phyloP scores from a whole-genome alignment of 768 basidiomycete species.

The Nidularia sp. region DNA sequence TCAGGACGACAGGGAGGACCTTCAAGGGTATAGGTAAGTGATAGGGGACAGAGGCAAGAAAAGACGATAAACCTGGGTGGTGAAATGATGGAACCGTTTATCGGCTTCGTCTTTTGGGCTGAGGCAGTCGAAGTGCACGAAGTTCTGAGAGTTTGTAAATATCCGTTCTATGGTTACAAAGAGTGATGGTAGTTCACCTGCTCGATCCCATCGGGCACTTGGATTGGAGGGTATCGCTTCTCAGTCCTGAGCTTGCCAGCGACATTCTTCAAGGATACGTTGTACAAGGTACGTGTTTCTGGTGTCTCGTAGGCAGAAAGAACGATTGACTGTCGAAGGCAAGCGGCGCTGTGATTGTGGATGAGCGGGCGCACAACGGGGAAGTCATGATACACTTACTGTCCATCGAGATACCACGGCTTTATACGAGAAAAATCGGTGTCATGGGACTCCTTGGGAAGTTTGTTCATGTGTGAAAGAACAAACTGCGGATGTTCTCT shows the following conservation, averaged over 20 bases:
- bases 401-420: slow-evolving; percentile 94
- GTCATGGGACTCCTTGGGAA: slow-evolving; percentile 91
- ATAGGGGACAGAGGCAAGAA: no score
- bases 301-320: slow-evolving; percentile 87
- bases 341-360: slow-evolving; percentile 54
- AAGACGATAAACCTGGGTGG: slow-evolving; percentile 45
- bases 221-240: slow-evolving; percentile 64
- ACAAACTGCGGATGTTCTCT: slow-evolving; percentile 55
- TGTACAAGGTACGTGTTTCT: slow-evolving; percentile 80
- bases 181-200: no score
- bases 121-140: slow-evolving; percentile 68
- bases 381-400: slow-evolving; percentile 39
- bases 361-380: neutral
- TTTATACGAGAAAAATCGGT: slow-evolving; percentile 96
- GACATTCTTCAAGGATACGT: slow-evolving; percentile 72
- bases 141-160: slow-evolving; percentile 47
- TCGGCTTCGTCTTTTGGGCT: slow-evolving; percentile 79
- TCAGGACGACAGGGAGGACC: slow-evolving; percentile 74
- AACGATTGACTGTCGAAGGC: slow-evolving; percentile 87
- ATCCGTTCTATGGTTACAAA: no score
- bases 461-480: slow-evolving; percentile 77
- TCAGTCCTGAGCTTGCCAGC: slow-evolving; percentile 78
- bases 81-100: slow-evolving; percentile 83
- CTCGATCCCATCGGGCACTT: slow-evolving; percentile 79
- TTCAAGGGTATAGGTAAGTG: no score